Evolutionary conservation across 2,329 filamentous ascomycete genomes (phyloP).

Genomic region (Amauroascus verrucosus): DNA sequence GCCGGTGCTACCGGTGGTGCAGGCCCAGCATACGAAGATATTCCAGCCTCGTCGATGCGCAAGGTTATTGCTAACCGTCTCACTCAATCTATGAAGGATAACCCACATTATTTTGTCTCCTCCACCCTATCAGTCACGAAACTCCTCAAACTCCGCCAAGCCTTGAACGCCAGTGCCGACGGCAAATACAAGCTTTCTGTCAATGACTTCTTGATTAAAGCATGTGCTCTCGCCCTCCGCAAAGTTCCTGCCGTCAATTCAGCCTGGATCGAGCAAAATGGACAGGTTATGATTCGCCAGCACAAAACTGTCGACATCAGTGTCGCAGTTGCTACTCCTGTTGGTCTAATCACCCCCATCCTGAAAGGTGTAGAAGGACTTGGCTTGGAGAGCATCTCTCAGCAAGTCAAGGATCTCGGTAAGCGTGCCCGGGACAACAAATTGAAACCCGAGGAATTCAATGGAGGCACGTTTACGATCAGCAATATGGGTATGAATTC

Average conservation of each 20-base stretch:
- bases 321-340: constrained; percentile 86
- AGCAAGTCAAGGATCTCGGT: constrained; percentile 87
- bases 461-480: constrained; percentile 97
- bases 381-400: constrained; percentile 79
- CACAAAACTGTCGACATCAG: constrained; percentile 90
- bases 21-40: constrained; percentile 67
- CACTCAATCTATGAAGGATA: constrained; percentile 77
- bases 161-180: constrained; percentile 76
- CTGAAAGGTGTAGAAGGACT: constrained; percentile 79
- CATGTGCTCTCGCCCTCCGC: constrained; percentile 72
- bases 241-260: constrained; percentile 96
- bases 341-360: constrained; percentile 93
- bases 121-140: constrained; percentile 84
- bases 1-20: constrained; percentile 43
- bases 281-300: constrained; percentile 72
- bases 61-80: constrained; percentile 94
- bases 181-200: constrained; percentile 99
- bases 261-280: constrained; percentile 73
- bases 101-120: constrained; percentile 97
- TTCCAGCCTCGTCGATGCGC: constrained; percentile 82
- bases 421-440: constrained; percentile 94
- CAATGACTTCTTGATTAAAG: constrained; percentile 99
- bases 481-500: constrained; percentile 99
- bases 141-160: constrained; percentile 89
- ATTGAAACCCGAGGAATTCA: constrained; percentile 99